Conservation (phyloP, 306 rosid species). For the Prunus davidiana region DNA sequence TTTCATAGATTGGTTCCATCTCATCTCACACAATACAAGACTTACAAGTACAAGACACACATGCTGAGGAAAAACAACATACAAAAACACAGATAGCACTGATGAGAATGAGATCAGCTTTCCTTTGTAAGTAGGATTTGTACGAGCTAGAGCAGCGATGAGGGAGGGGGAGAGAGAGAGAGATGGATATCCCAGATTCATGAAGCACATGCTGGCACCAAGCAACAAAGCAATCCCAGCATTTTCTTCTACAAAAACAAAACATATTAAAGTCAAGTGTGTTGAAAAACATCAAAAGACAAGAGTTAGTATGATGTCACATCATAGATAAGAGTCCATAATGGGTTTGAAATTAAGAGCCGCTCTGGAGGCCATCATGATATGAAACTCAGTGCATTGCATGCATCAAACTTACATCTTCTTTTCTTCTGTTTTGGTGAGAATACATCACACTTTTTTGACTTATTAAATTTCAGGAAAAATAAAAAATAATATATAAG, state of each 20-base stretch:
- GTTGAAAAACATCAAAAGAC: background rate
- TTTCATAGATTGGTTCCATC: background rate
- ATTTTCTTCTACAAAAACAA: slow-evolving; percentile 56
- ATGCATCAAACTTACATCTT: background rate
- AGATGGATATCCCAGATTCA: slow-evolving; percentile 22
- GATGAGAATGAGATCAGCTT: no score
- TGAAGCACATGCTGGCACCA: slow-evolving; percentile 72
- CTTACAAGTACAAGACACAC: background rate
- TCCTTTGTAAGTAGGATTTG: no score
- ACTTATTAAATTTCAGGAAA: background rate
- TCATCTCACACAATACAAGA: background rate
- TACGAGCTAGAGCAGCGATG: no score
- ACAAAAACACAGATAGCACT: background rate
- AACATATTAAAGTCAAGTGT: background rate
- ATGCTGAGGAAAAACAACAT: no score
- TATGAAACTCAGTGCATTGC: slow-evolving; percentile 2
- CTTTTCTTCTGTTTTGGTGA: no score
- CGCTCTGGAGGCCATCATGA: background rate
- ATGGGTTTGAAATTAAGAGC: slow-evolving; percentile 2
- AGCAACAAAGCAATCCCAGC: slow-evolving; percentile 77
- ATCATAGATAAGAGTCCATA: background rate
- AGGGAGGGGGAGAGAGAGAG: no score
- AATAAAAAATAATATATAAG: background rate
- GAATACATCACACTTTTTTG: background rate
- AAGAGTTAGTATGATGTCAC: background rate